Evolutionary conservation across 176 grass and related monocot species (phyloP).

Genomic region (Alopecurus myosuroides): DNA sequence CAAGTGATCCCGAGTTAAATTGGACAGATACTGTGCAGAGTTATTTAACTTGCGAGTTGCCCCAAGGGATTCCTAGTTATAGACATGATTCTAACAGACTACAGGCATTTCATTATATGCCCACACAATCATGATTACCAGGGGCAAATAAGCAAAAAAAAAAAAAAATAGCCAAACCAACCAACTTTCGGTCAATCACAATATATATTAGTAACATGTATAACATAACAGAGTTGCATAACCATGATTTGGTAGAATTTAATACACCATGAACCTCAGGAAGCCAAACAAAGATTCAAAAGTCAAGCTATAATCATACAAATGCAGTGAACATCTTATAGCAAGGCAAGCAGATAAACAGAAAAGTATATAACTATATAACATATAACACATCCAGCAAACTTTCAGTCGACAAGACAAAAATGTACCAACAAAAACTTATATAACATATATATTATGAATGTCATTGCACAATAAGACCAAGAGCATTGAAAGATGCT

Average conservation of each 20-base stretch:
- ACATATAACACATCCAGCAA: too few species aligned
- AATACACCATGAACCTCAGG: not conserved
- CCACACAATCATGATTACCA: not conserved
- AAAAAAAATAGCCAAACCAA: not conserved
- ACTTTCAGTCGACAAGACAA: not conserved
- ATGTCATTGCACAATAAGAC: not conserved
- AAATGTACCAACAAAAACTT: not conserved
- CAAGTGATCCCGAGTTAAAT: not conserved
- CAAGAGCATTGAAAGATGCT: not conserved
- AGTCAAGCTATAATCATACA: not conserved
- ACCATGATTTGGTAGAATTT: not conserved
- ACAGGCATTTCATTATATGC: not conserved
- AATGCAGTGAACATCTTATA: not conserved
- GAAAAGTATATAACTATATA: not conserved
- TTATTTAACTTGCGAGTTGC: not conserved
- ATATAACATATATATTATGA: not conserved
- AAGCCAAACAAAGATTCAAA: not conserved
- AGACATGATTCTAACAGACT: not conserved
- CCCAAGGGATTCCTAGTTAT: not conserved
- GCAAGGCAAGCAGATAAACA: not conserved
- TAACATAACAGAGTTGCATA: not conserved
- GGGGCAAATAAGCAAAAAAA: not conserved
- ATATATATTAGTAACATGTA: not conserved
- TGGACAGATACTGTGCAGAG: not conserved
- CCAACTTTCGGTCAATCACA: not conserved